Conservation (phyloP, 306 rosid species). For the Astragalus membranaceus region DNA sequence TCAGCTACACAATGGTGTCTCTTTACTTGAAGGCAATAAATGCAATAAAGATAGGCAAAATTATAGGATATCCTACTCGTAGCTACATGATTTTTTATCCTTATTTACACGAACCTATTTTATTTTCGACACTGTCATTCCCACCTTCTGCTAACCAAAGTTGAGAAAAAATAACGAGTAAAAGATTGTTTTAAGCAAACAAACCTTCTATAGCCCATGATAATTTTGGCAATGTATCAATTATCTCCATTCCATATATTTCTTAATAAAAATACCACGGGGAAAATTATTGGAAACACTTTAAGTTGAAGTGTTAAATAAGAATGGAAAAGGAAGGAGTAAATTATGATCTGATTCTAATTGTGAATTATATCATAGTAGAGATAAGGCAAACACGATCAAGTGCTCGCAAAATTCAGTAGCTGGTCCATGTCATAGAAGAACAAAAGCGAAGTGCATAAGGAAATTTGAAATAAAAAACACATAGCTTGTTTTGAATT, state of each 20-base stretch:
- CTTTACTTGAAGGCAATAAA: too few relatives aligned
- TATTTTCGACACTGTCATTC: neutral
- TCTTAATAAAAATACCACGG: neutral
- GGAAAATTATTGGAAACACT: neutral
- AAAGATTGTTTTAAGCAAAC: neutral
- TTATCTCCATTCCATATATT: neutral
- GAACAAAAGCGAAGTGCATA: neutral
- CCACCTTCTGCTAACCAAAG: conserved; percentile 8
- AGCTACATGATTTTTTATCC: too few relatives aligned
- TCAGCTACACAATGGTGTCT: too few relatives aligned
- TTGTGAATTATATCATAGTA: neutral
- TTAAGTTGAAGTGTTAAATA: neutral
- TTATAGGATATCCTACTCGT: too few relatives aligned
- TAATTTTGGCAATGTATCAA: neutral
- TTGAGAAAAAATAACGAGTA: neutral
- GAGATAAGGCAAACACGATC: neutral
- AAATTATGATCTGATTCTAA: neutral
- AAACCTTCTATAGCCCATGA: neutral
- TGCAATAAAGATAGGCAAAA: too few relatives aligned
- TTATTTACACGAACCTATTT: too few relatives aligned
- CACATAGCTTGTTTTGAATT: neutral
- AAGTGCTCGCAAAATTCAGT: neutral
- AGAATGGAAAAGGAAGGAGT: neutral
- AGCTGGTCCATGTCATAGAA: neutral
- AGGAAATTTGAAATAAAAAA: neutral